Evolutionary conservation across 352 stramenopile genomes (phyloP).

Genomic region (Globisporangium cylindrosporum): DNA sequence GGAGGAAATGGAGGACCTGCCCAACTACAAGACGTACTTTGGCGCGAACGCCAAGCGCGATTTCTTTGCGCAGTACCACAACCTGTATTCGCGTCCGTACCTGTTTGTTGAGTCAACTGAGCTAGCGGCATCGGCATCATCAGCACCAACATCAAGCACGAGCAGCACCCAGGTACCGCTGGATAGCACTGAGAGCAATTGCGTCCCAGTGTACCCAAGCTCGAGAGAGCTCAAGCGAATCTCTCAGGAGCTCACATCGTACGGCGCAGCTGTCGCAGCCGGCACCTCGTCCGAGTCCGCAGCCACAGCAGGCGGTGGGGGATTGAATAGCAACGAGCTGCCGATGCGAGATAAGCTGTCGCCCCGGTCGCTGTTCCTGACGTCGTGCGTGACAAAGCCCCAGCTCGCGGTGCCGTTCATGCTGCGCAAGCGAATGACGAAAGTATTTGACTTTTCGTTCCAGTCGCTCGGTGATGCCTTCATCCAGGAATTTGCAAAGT

Average conservation of each 20-base stretch:
- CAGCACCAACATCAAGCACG: background rate
- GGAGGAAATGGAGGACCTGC: constrained; percentile 39
- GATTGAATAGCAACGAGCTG: constrained; percentile 20
- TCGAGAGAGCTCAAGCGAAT: constrained; percentile 41
- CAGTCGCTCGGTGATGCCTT: constrained; percentile 74
- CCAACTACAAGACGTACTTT: constrained; percentile 59
- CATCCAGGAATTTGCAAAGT: constrained; percentile 62
- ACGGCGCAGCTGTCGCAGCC: constrained; percentile 12
- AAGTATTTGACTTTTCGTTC: constrained; percentile 81
- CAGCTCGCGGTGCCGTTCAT: constrained; percentile 64
- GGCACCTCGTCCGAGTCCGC: background rate
- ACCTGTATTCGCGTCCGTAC: constrained; percentile 63
- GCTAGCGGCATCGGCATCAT: background rate
- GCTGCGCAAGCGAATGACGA: constrained; percentile 54
- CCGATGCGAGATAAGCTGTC: constrained; percentile 52
- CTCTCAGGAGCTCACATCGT: constrained; percentile 22
- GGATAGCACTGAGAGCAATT: constrained; percentile 20
- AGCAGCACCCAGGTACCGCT: background rate
- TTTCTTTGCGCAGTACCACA: constrained; percentile 66
- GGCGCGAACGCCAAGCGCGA: constrained; percentile 43
- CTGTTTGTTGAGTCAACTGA: constrained; percentile 43
- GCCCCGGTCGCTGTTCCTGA: constrained; percentile 62
- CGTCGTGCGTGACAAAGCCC: constrained; percentile 40
- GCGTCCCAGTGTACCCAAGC: constrained; percentile 42
- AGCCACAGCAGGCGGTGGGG: background rate